A percentile compares a stretch with the other conserved stretches of the same genome.
phyloP scores from a whole-genome alignment of 768 basidiomycete species.

The Panus rudis region DNA sequence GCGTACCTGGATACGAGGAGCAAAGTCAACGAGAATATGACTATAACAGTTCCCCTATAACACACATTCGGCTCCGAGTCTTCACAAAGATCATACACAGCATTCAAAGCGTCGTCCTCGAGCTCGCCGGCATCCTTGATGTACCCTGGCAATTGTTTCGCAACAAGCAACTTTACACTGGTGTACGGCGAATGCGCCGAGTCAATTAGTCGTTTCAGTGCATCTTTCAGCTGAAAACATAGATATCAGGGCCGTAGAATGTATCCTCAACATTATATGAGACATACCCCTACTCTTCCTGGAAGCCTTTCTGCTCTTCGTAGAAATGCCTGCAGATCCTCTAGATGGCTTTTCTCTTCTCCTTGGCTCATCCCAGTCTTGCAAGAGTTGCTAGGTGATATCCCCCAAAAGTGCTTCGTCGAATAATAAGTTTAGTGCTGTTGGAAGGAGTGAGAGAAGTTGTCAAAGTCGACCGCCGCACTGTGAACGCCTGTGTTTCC shows the following conservation, averaged over 20 bases:
- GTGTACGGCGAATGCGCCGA: constrained; percentile 42
- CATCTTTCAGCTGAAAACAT: constrained; percentile 39
- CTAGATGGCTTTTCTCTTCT: not conserved
- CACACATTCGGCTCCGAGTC: constrained; percentile 50
- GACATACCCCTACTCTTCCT: not conserved
- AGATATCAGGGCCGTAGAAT: not conserved
- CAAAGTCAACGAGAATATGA: not conserved
- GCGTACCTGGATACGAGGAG: constrained; percentile 42
- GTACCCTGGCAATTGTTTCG: constrained; percentile 47
- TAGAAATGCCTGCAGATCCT: not conserved
- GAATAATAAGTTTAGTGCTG: too few relatives aligned
- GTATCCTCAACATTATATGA: not conserved
- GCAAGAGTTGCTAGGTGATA: too few relatives aligned
- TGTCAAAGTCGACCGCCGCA: too few relatives aligned
- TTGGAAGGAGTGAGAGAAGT: too few relatives aligned
- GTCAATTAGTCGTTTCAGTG: constrained; percentile 46
- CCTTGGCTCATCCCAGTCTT: not conserved
- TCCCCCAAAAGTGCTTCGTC: too few relatives aligned
- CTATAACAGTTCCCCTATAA: constrained; percentile 6
- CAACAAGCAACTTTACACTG: constrained; percentile 49
- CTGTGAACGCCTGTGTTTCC: too few relatives aligned
- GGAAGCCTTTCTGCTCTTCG: not conserved
- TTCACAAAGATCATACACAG: constrained; percentile 74
- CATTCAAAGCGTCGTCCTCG: constrained; percentile 71
- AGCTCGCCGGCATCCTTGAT: constrained; percentile 64